phyloP scores from a whole-genome alignment of 2,329 filamentous ascomycete species.

The Tolypocladium cylindrosporum region DNA sequence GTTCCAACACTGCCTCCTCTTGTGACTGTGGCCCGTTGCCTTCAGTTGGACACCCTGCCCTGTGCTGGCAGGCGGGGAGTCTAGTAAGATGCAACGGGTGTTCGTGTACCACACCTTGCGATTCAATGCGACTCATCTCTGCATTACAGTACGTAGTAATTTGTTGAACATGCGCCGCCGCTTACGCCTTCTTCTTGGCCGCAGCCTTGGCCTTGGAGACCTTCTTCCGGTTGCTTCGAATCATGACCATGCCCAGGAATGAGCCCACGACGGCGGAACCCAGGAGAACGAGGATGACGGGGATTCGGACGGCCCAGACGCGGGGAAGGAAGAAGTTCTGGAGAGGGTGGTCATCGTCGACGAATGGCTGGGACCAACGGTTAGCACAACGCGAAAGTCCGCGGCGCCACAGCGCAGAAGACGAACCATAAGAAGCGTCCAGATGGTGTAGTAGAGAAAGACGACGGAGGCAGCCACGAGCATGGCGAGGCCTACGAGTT shows the following conservation, averaged over 20 bases:
- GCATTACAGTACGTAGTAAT: slow-evolving; percentile 5
- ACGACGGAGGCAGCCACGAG: slow-evolving; percentile 54
- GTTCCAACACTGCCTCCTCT: slow-evolving; percentile 9
- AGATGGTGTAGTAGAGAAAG: slow-evolving; percentile 86
- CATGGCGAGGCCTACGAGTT: slow-evolving; percentile 61
- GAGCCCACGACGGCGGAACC: slow-evolving; percentile 90
- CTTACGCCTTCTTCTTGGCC: slow-evolving; percentile 75
- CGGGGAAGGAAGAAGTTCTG: slow-evolving; percentile 94
- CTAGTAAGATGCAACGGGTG: not conserved
- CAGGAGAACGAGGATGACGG: slow-evolving; percentile 89
- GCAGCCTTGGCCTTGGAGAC: slow-evolving; percentile 83
- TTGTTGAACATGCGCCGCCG: slow-evolving; percentile 2
- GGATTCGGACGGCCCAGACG: slow-evolving; percentile 97
- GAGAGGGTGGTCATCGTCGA: slow-evolving; percentile 86
- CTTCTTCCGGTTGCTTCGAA: slow-evolving; percentile 96
- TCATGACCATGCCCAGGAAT: slow-evolving; percentile 96
- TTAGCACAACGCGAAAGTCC: not conserved
- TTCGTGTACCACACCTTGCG: not conserved
- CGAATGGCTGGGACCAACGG: slow-evolving; percentile 63
- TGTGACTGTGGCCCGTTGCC: slow-evolving; percentile 3
- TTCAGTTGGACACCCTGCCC: not conserved
- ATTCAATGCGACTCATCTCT: not conserved
- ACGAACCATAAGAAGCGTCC: slow-evolving; percentile 91
- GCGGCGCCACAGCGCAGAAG: not conserved
- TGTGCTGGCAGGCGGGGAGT: not conserved